Conservation (phyloP, 2,329 filamentous ascomycete genomes). For the Diaporthe aspalathi region DNA sequence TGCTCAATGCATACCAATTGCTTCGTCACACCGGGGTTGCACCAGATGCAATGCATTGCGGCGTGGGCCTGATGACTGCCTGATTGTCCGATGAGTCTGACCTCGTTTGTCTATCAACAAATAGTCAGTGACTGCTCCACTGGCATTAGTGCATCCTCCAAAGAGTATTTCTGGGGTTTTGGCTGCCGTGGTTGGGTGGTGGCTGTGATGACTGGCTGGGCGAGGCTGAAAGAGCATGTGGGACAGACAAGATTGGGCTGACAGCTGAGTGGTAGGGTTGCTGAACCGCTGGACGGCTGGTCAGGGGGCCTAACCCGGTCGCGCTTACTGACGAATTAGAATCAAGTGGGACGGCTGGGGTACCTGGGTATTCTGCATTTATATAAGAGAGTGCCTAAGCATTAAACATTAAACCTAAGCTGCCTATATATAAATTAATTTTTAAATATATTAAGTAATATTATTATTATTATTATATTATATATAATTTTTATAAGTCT, state of each 20-base stretch:
- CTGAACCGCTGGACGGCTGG: constrained; percentile 4
- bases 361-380: neutral
- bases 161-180: neutral
- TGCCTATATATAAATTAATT: neutral
- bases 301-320: constrained; percentile 11
- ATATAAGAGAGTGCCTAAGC: neutral
- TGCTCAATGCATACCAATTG: constrained; percentile 1
- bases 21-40: neutral
- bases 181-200: neutral
- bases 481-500: too few species aligned
- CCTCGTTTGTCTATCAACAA: neutral
- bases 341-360: neutral
- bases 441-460: too few species aligned
- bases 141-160: neutral
- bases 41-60: neutral
- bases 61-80: neutral
- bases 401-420: neutral
- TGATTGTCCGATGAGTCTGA: neutral
- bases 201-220: constrained; percentile 22
- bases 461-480: too few species aligned
- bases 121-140: too few species aligned
- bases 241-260: neutral
- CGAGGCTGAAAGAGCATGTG: constrained; percentile 34
- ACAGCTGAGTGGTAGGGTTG: constrained; percentile 3
- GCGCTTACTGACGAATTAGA: constrained; percentile 29